Percentiles rank a stretch among this genome's conserved stretches.
Conservation (phyloP, 2,329 filamentous ascomycete species). For the Davidsoniella virescens region DNA sequence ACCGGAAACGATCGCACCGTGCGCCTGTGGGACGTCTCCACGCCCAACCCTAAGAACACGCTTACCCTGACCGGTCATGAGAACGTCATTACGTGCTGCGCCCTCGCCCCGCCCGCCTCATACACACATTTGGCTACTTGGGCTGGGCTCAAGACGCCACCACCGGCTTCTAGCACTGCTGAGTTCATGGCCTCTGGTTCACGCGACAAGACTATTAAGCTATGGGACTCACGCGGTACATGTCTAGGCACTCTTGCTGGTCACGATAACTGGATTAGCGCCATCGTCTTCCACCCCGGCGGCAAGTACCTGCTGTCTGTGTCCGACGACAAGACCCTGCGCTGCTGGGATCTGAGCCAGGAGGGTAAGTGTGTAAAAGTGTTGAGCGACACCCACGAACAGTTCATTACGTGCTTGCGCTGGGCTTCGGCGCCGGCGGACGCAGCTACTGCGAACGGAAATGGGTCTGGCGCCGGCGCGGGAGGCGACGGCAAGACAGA, state of each 20-base stretch:
- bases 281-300: conserved; percentile 74
- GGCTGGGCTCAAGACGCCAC: conserved; percentile 70
- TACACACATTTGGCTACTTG: conserved; percentile 64
- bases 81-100: conserved; percentile 71
- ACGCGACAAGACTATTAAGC: conserved; percentile 74
- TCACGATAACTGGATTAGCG: conserved; percentile 89
- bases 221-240: conserved; percentile 77
- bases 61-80: conserved; percentile 74
- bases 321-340: conserved; percentile 77
- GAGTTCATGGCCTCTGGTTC: conserved; percentile 85
- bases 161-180: conserved; percentile 54
- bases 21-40: conserved; percentile 69
- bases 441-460: conserved; percentile 23
- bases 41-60: conserved; percentile 51
- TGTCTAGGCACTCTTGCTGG: conserved; percentile 71
- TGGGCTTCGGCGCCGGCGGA: conserved; percentile 58
- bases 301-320: conserved; percentile 80
- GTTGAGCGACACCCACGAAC: conserved; percentile 58
- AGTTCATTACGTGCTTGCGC: conserved; percentile 71
- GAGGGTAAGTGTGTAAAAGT: conserved; percentile 81
- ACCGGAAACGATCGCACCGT: conserved; percentile 69
- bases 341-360: conserved; percentile 87
- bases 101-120: conserved; percentile 62
- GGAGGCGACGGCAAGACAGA: conserved; percentile 21
- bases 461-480: conserved; percentile 23